Evolutionary conservation across 2,329 filamentous ascomycete species (phyloP), one percentile per base, ranked within the genome.

Genomic region (Verticillium isaacii): DNA sequence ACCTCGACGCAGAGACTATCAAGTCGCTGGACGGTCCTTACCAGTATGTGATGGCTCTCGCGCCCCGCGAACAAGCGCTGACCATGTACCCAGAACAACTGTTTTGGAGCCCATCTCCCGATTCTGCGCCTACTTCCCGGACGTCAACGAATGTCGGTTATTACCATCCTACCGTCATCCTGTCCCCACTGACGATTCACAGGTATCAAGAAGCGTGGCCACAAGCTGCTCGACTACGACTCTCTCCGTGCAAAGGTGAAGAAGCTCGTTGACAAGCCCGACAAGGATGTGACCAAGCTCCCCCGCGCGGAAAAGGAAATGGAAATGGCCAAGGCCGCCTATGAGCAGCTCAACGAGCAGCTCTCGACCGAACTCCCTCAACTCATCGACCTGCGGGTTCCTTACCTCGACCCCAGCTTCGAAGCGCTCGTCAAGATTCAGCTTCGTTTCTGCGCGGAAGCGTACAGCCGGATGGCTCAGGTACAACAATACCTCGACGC

Each of bases 361-460:
- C 85, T 99, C 59, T 96, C 91, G 70, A 89, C 87, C 60, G 95
- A 99, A 79, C 79, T 99, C 60, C 95, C 95, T 1, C 94, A 98
- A 77, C 85, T 99, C 60, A 98, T 99, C 75, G 95, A 99, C 73
- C 84, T 99, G 64, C 90, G 95, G 61, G 95, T 99, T 15, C 96
- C 96, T 0, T 99, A 99, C 73, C 86, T 99, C 62, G 95, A 99
- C 71, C 96, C 96, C 0, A 94, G 89, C 65, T 99, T 99, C 73
- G 95, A 99, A 78, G 95, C 96, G 0, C 87, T 99, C 59, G 95
- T 99, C 75, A 99, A 99, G 83, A 99, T 99, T 68, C 95, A 99
- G 80, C 77, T 99, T 70, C 85, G 95, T 41, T 99, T 99, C 81
- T 99, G 96, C 72, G 95, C 96, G 8, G 95, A 99, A 79, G 95